phyloP scores from a whole-genome alignment of 768 basidiomycete genomes.

The Astraeus odoratus region DNA sequence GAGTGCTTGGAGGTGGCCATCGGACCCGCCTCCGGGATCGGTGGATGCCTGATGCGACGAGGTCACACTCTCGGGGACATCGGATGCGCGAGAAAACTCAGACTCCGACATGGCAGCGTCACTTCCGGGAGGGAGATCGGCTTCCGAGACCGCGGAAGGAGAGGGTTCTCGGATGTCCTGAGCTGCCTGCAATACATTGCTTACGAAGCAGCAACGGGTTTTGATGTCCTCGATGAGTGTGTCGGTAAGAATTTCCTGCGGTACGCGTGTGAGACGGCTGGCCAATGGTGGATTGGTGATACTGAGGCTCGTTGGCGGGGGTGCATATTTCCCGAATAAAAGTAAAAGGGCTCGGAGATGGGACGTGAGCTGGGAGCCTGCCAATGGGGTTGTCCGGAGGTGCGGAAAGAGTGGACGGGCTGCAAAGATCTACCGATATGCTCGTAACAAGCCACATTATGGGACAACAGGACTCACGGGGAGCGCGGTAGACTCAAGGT shows the following conservation, averaged over 20 bases:
- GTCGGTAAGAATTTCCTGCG: constrained; percentile 74
- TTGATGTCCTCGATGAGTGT: constrained; percentile 85
- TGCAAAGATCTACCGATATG: constrained; percentile 70
- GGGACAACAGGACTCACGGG: constrained; percentile 52
- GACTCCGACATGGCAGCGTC: constrained; percentile 63
- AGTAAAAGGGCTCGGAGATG: constrained; percentile 79
- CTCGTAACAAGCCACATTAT: constrained; percentile 1
- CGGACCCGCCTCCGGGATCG: constrained; percentile 31
- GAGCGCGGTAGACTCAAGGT: constrained; percentile 82
- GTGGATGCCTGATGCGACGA: constrained; percentile 45
- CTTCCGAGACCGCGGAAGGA: constrained; percentile 27
- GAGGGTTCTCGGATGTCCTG: constrained; percentile 26
- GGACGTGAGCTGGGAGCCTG: constrained; percentile 72
- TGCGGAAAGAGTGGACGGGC: constrained; percentile 82
- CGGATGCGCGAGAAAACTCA: constrained; percentile 50
- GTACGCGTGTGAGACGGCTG: constrained; percentile 60
- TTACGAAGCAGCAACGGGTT: constrained; percentile 85
- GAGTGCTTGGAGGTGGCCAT: constrained; percentile 47
- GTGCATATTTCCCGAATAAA: constrained; percentile 78
- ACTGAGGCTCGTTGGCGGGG: constrained; percentile 68
- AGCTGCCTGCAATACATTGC: constrained; percentile 43
- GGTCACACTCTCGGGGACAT: constrained; percentile 39
- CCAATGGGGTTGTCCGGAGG: constrained; percentile 78
- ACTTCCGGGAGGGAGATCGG: constrained; percentile 39
- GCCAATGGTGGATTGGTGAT: constrained; percentile 56